Percentiles rank a stretch among this genome's conserved stretches.
These are phyloP conservation scores for Sporothrix globosa DNA, from an alignment of 2,329 filamentous ascomycete genomes.

Conservation along the genomic window DNA sequence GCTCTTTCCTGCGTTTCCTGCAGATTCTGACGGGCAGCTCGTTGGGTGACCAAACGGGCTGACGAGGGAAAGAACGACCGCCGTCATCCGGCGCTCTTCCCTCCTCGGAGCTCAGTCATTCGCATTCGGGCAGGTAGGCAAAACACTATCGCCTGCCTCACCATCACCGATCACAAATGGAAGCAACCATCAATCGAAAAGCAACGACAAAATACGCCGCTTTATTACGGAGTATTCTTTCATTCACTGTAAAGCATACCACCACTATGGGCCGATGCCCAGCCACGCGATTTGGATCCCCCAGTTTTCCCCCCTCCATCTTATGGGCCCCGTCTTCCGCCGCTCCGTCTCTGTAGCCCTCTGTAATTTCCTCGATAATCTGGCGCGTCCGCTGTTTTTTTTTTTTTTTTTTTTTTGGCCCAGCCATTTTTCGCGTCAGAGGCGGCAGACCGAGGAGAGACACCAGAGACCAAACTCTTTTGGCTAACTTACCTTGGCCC, in stretches of 20 bases:
- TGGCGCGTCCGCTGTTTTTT: not conserved
- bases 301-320: not conserved
- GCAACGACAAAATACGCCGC: too few species aligned
- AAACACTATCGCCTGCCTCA: not conserved
- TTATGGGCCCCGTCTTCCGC: not conserved
- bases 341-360: not conserved
- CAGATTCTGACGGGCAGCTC: too few species aligned
- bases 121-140: not conserved
- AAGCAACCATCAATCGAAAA: not conserved
- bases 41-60: not conserved
- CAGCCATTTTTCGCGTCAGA: not conserved
- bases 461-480: not conserved
- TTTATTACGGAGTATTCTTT: too few species aligned
- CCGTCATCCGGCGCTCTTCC: not conserved
- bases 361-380: conserved; percentile 25
- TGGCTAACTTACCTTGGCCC: too few species aligned
- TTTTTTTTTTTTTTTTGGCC: not conserved
- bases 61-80: conserved; percentile 9
- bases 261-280: conserved; percentile 8
- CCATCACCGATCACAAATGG: conserved; percentile 13
- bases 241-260: not conserved
- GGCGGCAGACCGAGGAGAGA: not conserved
- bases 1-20: not conserved
- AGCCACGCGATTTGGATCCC: conserved; percentile 32
- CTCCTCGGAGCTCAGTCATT: not conserved